Evolutionary conservation across 1,139 yeast genomes (phyloP).

Genomic region (Geotrichum australiense): DNA sequence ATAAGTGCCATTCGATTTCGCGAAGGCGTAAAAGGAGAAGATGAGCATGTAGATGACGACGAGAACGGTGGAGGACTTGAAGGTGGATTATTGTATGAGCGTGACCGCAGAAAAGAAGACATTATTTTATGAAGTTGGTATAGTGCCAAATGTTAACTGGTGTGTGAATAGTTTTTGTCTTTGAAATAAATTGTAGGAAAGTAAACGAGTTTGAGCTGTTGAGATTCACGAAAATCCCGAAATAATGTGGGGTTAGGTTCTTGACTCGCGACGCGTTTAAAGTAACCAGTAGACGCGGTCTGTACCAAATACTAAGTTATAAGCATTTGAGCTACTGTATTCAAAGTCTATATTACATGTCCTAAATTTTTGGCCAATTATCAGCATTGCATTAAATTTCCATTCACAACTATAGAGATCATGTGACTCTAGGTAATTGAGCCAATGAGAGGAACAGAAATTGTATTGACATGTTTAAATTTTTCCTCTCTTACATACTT

Average conservation of each 20-base stretch:
- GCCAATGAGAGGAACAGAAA: constrained; percentile 13
- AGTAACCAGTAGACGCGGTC: too few relatives aligned
- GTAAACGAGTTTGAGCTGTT: too few relatives aligned
- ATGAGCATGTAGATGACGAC: constrained; percentile 1
- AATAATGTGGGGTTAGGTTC: too few relatives aligned
- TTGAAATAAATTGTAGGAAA: too few relatives aligned
- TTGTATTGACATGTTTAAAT: constrained; percentile 3
- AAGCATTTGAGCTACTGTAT: too few relatives aligned
- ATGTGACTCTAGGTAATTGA: neutral
- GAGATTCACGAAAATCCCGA: too few relatives aligned
- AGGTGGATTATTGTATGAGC: neutral
- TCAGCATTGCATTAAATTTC: constrained; percentile 3
- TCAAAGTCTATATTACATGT: too few relatives aligned
- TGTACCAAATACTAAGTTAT: too few relatives aligned
- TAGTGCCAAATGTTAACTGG: too few relatives aligned
- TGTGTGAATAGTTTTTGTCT: too few relatives aligned
- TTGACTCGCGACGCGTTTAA: too few relatives aligned
- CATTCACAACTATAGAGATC: neutral
- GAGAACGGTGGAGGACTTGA: constrained; percentile 9
- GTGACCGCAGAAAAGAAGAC: constrained; percentile 5
- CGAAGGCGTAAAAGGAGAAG: constrained; percentile 11
- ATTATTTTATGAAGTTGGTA: neutral
- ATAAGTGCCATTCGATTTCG: constrained; percentile 3
- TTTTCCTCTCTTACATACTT: neutral
- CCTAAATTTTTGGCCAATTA: too few relatives aligned